phyloP scores from a whole-genome alignment of 148 eudicot species.

The Persicaria tinctoria region DNA sequence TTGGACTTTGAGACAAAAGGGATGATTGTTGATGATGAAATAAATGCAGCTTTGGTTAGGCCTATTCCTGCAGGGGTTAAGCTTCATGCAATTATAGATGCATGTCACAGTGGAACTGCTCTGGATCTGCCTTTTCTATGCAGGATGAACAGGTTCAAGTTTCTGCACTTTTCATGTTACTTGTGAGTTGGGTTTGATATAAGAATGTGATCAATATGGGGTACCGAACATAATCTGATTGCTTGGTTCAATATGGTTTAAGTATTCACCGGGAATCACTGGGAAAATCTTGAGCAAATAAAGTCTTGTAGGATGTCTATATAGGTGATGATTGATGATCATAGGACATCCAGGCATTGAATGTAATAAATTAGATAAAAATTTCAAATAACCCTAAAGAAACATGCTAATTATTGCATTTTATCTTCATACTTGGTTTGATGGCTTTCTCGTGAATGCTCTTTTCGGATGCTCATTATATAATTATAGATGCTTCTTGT shows the following conservation, averaged over 20 bases:
- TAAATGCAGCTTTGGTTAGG: slow-evolving; percentile 73
- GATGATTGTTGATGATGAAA: slow-evolving; percentile 94
- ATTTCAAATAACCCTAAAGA: background rate
- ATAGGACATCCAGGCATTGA: background rate
- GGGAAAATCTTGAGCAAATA: too few species aligned
- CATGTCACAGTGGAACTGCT: slow-evolving; percentile 96
- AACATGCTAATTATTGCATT: background rate
- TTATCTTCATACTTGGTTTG: background rate
- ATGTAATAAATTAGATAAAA: background rate
- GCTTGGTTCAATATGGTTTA: background rate
- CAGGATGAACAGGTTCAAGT: slow-evolving; percentile 72
- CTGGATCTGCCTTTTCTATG: slow-evolving; percentile 86
- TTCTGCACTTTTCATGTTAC: background rate
- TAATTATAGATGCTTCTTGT: background rate
- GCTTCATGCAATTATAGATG: slow-evolving; percentile 94
- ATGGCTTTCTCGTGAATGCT: background rate
- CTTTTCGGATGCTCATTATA: background rate
- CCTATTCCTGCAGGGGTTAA: slow-evolving; percentile 84
- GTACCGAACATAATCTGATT: background rate
- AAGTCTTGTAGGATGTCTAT: background rate
- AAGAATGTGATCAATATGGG: background rate
- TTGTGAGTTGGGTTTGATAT: background rate
- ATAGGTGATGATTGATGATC: background rate
- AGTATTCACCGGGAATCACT: background rate
- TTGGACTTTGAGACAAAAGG: slow-evolving; percentile 93